These are phyloP conservation scores for Kalmanozyma brasiliensis DNA, from an alignment of 1,284 basidiomycete genomes.

Conservation along the genomic window DNA sequence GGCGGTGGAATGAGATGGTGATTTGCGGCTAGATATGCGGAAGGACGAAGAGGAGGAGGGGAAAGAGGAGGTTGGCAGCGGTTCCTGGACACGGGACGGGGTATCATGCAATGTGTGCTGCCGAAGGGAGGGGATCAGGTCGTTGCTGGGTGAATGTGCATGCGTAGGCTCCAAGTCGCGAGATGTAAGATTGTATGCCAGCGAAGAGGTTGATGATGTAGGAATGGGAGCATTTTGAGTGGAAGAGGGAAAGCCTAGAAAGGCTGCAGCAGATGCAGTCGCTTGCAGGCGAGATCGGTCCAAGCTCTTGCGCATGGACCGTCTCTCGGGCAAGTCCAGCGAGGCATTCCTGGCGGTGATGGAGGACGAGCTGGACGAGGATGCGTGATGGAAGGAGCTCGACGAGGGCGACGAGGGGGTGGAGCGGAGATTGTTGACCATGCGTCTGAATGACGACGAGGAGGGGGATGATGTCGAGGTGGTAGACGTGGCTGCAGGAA, in stretches of 20 bases:
- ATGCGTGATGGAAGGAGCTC: neutral
- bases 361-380: conserved; percentile 2
- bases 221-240: neutral
- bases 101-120: conserved; percentile 1
- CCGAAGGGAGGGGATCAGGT: neutral
- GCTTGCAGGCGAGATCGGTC: conserved; percentile 15
- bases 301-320: conserved; percentile 26
- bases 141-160: too few relatives aligned
- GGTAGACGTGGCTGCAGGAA: conserved; percentile 2
- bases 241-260: neutral
- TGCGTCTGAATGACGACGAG: conserved; percentile 2
- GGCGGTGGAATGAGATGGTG: conserved; percentile 5
- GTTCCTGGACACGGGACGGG: too few relatives aligned
- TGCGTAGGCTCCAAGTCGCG: conserved; percentile 1
- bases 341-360: conserved; percentile 1
- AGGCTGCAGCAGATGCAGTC: neutral
- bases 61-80: too few relatives aligned
- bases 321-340: neutral
- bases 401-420: conserved; percentile 5
- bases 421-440: neutral
- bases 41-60: too few relatives aligned
- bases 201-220: neutral
- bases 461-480: neutral
- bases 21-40: too few relatives aligned
- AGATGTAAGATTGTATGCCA: neutral